phyloP scores from a whole-genome alignment of 2,329 filamentous ascomycete genomes.

The Sporothrix euskadiensis region DNA sequence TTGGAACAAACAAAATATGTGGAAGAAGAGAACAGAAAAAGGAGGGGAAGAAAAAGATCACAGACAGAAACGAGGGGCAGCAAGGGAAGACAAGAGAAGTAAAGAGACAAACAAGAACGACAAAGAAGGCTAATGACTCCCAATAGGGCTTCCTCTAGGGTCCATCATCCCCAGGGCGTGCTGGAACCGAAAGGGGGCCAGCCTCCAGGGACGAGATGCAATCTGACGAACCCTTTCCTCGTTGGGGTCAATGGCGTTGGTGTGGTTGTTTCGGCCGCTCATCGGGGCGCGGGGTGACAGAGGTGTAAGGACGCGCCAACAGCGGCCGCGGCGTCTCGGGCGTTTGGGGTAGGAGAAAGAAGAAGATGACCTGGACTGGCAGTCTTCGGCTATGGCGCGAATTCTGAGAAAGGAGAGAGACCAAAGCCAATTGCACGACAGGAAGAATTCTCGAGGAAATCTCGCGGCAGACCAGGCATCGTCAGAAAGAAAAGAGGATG shows the following conservation, averaged over 20 bases:
- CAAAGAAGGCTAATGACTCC: slow-evolving; percentile 18
- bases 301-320: slow-evolving; percentile 7
- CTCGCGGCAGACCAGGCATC: not conserved
- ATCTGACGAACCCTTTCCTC: slow-evolving; percentile 1
- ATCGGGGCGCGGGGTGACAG: not conserved
- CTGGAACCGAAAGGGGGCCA: not conserved
- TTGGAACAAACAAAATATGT: slow-evolving; percentile 10
- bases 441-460: slow-evolving; percentile 13
- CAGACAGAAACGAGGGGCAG: not conserved
- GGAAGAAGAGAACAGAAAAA: not conserved
- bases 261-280: not conserved
- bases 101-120: slow-evolving; percentile 3
- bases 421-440: not conserved
- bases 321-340: slow-evolving; percentile 3
- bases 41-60: not conserved
- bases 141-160: not conserved
- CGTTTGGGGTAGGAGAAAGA: not conserved
- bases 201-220: not conserved
- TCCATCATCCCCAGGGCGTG: not conserved
- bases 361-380: not conserved
- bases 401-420: not conserved
- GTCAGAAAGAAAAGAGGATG: not conserved
- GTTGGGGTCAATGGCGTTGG: not conserved
- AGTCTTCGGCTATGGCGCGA: slow-evolving; percentile 11
- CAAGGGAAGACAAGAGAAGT: not conserved